Evolutionary conservation across 2,329 filamentous ascomycete species (phyloP), one percentile per base, ranked within the genome.

Genomic region (Allantophomopsis lycopodina): DNA sequence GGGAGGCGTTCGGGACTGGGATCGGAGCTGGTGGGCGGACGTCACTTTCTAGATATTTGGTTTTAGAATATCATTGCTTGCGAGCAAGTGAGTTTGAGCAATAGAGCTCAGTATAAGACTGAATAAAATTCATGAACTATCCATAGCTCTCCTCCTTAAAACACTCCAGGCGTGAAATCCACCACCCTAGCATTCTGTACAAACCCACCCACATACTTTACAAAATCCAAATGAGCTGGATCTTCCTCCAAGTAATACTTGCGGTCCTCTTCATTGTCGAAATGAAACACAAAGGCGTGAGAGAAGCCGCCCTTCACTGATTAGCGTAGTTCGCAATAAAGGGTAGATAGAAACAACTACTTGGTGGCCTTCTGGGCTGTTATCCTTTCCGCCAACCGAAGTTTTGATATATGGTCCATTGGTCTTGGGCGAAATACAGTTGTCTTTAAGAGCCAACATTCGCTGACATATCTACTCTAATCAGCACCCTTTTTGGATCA

Each of bases 281-380:
- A 85, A 48, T 82, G 71, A 28, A 70, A 65, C 2, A 86, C 66
- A 45, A 85, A 85, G 0, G 65, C 73, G 52, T 87, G 80, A 0
- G 76, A 78, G 36, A 78, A 69, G 1, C 71, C 78, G 33, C 66
- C 62, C 77, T 73, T 15, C 32, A 34, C 15, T 20, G 2, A 32
- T 42, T 34, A 38, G 32, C 12, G 36, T 30, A n/a, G 15, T 30
- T n/a, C 8, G n/a, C 2, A 17, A n/a, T 17, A 17, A 18, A 18
- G n/a, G 4, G 37, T 30, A 13, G 12, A 7, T n/a, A 30, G 28
- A 23, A 35, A 14, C 32, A n/a, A 58, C 42, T 60, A 79, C 76
- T 56, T 76, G 66, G 17, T 65, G 53, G 4, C 68, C 71, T 52
- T 82, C 76, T 0, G 61, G 62, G 32, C 72, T 79, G 47, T 72